A percentile compares a stretch with the other conserved stretches of the same genome.
Conservation (phyloP, 495 filamentous ascomycete species). For the Aspergillus diversus region DNA sequence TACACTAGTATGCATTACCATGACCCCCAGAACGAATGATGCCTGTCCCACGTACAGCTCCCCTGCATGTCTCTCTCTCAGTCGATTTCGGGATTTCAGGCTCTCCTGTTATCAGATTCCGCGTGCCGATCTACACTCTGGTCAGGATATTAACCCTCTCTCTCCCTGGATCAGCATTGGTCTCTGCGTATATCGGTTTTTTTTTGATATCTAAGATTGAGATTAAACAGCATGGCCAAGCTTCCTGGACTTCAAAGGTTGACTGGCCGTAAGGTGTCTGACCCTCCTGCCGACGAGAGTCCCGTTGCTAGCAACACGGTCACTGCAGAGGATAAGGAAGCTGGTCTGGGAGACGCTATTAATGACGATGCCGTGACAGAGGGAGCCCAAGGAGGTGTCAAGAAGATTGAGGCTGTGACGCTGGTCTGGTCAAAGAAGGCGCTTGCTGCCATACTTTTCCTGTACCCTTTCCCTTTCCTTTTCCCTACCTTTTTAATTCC, state of each 20-base stretch:
- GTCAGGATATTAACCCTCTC: neutral
- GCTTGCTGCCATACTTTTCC: slow-evolving; percentile 4
- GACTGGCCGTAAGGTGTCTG: neutral
- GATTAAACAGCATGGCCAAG: slow-evolving; percentile 11
- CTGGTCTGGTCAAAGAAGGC: slow-evolving; percentile 35
- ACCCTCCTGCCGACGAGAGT: neutral
- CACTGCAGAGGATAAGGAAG: slow-evolving; percentile 9
- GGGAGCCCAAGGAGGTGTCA: slow-evolving; percentile 44
- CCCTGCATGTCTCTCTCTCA: too few species aligned
- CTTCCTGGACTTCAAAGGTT: slow-evolving; percentile 1
- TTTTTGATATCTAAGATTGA: neutral
- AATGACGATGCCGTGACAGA: slow-evolving; percentile 33
- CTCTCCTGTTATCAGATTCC: too few species aligned
- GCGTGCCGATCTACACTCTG: too few species aligned
- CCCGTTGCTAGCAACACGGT: slow-evolving; percentile 5
- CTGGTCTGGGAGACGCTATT: slow-evolving; percentile 17
- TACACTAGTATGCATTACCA: too few species aligned
- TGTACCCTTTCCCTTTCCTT: neutral
- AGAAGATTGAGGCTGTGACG: slow-evolving; percentile 47
- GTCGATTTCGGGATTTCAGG: too few species aligned
- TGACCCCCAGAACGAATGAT: too few species aligned
- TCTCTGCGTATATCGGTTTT: neutral
- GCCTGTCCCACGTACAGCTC: too few species aligned
- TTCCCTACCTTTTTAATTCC: neutral
- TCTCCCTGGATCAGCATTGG: neutral